Percentiles rank a stretch among this genome's conserved stretches.
These are phyloP conservation scores for Mycosphaerella sp. DNA, from an alignment of 2,329 filamentous ascomycete species.

Conservation along the genomic window DNA sequence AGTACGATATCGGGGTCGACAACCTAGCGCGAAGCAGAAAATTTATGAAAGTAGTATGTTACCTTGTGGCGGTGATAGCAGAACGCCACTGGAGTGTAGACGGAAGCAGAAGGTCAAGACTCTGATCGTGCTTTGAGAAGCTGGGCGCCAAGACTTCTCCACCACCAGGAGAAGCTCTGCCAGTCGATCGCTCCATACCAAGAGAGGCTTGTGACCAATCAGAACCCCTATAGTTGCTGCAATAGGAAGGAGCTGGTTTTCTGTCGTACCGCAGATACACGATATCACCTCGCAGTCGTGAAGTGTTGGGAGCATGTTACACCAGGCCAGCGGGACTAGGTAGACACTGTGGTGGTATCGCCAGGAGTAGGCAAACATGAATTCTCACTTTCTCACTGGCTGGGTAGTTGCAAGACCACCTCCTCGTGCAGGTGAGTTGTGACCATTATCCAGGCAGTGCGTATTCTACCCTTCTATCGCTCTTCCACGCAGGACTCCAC, in stretches of 20 bases:
- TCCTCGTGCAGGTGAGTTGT: no score
- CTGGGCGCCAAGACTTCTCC: constrained; percentile 6
- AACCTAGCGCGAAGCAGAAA: neutral
- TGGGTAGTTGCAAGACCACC: no score
- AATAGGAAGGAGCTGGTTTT: constrained; percentile 7
- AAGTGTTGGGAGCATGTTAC: no score
- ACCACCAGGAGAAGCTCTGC: neutral
- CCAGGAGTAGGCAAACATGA: no score
- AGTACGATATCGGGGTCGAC: neutral
- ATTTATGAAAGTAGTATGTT: constrained; percentile 5
- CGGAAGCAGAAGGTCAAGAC: constrained; percentile 7
- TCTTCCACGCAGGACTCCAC: no score
- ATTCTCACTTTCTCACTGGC: no score
- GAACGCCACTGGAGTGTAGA: neutral
- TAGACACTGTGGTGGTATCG: no score
- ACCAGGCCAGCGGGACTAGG: no score
- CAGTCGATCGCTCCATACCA: constrained; percentile 6
- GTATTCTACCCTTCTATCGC: no score
- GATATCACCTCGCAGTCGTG: no score
- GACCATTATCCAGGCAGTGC: no score
- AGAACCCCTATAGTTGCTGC: constrained; percentile 1
- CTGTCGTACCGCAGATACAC: neutral
- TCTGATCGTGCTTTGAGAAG: constrained; percentile 7
- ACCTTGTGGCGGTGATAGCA: constrained; percentile 13
- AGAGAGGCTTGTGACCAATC: constrained; percentile 10